Conservation (phyloP, 2,329 filamentous ascomycete species). For the Beauveria brongniartii region DNA sequence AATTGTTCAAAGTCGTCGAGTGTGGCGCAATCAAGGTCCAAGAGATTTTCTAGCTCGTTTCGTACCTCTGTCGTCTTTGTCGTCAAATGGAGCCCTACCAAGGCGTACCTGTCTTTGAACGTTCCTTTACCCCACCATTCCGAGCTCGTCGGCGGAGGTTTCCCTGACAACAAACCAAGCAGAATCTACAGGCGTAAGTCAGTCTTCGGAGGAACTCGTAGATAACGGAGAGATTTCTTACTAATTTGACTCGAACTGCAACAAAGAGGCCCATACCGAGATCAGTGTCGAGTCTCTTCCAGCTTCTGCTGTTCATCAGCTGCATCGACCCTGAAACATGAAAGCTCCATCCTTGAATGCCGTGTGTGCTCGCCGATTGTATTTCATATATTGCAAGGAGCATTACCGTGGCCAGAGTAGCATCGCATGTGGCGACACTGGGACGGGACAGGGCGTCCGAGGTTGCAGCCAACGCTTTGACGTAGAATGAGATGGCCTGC, state of each 20-base stretch:
- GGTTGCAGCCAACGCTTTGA: not conserved
- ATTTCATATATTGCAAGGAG: not conserved
- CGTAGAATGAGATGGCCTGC: not conserved
- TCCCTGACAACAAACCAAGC: not conserved
- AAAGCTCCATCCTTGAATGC: not conserved
- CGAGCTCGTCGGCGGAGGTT: not conserved
- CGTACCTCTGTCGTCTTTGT: not conserved
- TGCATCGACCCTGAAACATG: not conserved
- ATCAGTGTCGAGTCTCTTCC: constrained; percentile 1
- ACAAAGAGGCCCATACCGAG: constrained; percentile 1
- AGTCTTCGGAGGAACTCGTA: not conserved
- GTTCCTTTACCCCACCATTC: constrained; percentile 3
- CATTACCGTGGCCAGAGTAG: not conserved
- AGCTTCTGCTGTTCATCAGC: constrained; percentile 6
- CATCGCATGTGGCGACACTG: not conserved
- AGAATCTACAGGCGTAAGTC: not conserved
- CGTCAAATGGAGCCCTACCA: not conserved
- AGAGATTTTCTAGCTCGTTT: not conserved
- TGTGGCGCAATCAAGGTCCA: not conserved
- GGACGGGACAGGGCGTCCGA: not conserved
- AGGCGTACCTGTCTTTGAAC: constrained; percentile 2
- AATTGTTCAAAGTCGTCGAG: not conserved
- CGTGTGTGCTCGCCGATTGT: not conserved
- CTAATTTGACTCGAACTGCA: not conserved
- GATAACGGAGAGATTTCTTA: not conserved